Conservation (phyloP, 2,329 filamentous ascomycete species). For the Penicillium sp. region DNA sequence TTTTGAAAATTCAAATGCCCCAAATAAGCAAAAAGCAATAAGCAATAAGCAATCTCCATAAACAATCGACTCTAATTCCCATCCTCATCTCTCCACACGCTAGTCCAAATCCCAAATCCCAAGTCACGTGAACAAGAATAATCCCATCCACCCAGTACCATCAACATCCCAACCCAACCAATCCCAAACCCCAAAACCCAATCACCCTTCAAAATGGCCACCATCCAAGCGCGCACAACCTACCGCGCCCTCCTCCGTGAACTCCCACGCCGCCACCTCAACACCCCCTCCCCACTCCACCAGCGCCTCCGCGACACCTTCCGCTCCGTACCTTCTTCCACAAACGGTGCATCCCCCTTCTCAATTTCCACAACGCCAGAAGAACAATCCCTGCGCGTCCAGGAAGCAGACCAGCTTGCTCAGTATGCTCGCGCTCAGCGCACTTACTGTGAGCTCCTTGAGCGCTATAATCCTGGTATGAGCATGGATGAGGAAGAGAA, state of each 20-base stretch:
- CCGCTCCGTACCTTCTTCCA: conserved; percentile 12
- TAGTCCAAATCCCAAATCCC: neutral
- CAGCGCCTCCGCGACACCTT: conserved; percentile 59
- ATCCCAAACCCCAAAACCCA: neutral
- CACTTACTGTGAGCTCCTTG: conserved; percentile 75
- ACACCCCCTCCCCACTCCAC: conserved; percentile 69
- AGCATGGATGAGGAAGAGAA: conserved; percentile 82
- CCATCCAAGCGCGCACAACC: conserved; percentile 64
- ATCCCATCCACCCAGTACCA: neutral
- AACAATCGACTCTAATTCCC: neutral
- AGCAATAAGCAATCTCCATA: neutral
- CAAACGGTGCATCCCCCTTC: conserved; percentile 11
- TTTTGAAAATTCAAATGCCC: conserved; percentile 2
- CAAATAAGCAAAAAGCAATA: neutral
- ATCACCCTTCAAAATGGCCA: conserved; percentile 17
- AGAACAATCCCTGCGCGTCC: conserved; percentile 30
- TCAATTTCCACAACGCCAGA: conserved; percentile 12
- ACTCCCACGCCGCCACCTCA: conserved; percentile 70
- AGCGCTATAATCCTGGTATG: conserved; percentile 93
- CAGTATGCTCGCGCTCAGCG: conserved; percentile 84
- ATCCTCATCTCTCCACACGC: neutral
- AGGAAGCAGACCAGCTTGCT: conserved; percentile 74
- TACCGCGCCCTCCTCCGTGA: conserved; percentile 90
- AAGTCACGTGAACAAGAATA: neutral
- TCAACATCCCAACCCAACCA: neutral